Base-by-base conservation (phyloP, 2,329 filamentous ascomycete species). In the Aureobasidium namibiae region DNA sequence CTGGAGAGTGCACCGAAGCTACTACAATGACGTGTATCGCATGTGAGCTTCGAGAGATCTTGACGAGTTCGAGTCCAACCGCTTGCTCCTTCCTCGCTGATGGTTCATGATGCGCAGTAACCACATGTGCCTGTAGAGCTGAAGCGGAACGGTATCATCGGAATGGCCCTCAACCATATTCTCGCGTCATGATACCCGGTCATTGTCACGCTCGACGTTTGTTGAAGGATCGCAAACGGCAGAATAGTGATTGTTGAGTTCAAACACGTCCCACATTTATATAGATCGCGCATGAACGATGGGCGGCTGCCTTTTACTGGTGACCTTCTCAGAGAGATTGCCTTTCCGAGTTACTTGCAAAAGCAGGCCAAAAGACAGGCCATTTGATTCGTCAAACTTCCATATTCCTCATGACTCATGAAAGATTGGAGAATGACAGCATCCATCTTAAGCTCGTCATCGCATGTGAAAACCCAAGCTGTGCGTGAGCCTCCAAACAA, bases 371-470 rank as follows among this genome's bases (percentile, higher is more conserved):
- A 23, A 11, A 33, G 33, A 33, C 36, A 33, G 24, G 34, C 24
- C 24, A 41, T 42, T 14, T 54, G 36, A 54, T 54, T 54, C 36
- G 50, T 54, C 34, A 13, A 18, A 21, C 10, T 3, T 14, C 9
- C 48, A 52, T 52, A 5, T 14, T 16, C 16, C 18, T 41, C 50
- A 41, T 54, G 50, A 54, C 50, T 54, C 50, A 54, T 54, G 50
- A 31, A 6, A 14, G 16, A 42, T 41, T 18, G 9, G 8, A 31
- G 36, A 39, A 52, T 54, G 50, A 54, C 50, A 54, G 34, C n/a
- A n/a, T n/a, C n/a, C 50, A 54, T 36, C 24, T 39, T 9, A 16
- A 10, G 46, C 33, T 29, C 48, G 34, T 52, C 48, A 52, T 52
- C 48, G 29, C 34, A 39, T 52, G 48, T 50, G 10, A 39, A 31